Conservation (phyloP, 2,329 filamentous ascomycete species). For the Coniochaeta sp. region DNA sequence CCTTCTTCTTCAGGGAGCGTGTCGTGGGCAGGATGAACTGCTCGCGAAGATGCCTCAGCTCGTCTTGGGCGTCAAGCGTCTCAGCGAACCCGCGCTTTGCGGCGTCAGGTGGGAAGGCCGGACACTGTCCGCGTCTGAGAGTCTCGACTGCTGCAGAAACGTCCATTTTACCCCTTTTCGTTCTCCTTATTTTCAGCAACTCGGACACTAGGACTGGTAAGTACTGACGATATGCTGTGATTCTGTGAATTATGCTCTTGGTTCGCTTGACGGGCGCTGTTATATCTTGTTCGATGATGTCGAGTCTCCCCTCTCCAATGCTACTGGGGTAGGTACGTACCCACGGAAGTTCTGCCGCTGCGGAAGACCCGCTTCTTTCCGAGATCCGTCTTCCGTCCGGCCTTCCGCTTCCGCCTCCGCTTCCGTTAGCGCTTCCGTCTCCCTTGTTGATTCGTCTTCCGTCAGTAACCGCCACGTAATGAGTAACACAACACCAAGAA, state of each 20-base stretch:
- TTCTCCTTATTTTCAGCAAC: no score
- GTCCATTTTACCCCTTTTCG: no score
- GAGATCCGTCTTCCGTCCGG: conserved; percentile 1
- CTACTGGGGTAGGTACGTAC: no score
- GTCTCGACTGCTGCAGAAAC: conserved; percentile 28
- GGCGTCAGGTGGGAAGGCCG: conserved; percentile 40
- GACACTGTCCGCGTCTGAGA: conserved; percentile 30
- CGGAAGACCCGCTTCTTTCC: background rate
- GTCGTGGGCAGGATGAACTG: conserved; percentile 76
- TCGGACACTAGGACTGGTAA: background rate
- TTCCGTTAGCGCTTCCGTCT: conserved; percentile 2
- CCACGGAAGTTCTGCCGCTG: no score
- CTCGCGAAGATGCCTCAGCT: conserved; percentile 52
- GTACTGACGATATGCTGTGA: no score
- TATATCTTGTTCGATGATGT: background rate
- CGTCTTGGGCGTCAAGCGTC: conserved; percentile 52
- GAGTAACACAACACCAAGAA: background rate
- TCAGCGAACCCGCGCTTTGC: conserved; percentile 40
- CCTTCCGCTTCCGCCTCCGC: background rate
- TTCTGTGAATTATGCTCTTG: background rate
- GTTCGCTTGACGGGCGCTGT: background rate
- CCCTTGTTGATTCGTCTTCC: conserved; percentile 10
- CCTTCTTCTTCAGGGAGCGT: conserved; percentile 59
- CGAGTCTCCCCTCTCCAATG: no score
- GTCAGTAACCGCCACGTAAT: background rate